These are phyloP conservation scores for Xeromyces bisporus DNA, from an alignment of 495 filamentous ascomycete species.

Conservation along the genomic window DNA sequence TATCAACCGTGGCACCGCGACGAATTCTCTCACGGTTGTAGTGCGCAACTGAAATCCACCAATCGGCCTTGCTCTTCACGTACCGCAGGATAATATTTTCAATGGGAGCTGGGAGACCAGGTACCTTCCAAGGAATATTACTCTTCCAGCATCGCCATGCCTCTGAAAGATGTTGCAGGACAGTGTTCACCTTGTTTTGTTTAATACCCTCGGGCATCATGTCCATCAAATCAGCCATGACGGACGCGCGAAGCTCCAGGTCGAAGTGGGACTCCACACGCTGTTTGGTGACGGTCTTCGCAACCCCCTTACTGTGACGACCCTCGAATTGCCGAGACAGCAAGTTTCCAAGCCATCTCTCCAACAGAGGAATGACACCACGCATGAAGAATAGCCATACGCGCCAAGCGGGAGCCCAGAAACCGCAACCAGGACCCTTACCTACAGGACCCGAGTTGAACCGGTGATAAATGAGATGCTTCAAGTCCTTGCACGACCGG, in stretches of 20 bases:
- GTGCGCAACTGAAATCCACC: constrained; percentile 98
- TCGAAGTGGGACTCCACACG: constrained; percentile 98
- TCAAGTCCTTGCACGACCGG: constrained; percentile 95
- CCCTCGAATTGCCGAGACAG: constrained; percentile 97
- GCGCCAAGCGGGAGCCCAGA: constrained; percentile 98
- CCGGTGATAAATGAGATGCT: constrained; percentile 98
- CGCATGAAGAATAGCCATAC: constrained; percentile 99
- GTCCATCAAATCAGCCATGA: constrained; percentile 98
- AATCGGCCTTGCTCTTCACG: constrained; percentile 97
- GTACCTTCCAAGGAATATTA: constrained; percentile 99
- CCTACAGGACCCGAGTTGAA: constrained; percentile 97
- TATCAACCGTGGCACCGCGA: constrained; percentile 91
- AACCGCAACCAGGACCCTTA: constrained; percentile 95
- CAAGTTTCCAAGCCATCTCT: constrained; percentile 95
- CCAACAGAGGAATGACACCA: constrained; percentile 90
- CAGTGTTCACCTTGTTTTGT: constrained; percentile 97
- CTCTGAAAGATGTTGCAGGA: constrained; percentile 91
- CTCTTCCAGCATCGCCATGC: constrained; percentile 99
- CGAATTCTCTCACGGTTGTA: constrained; percentile 97
- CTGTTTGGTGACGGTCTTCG: constrained; percentile 98
- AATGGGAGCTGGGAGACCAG: constrained; percentile 86
- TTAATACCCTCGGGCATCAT: constrained; percentile 99
- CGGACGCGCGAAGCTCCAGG: constrained; percentile 89
- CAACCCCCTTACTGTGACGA: constrained; percentile 96
- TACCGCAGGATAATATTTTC: constrained; percentile 98